These are phyloP conservation scores for Mortierella sp. DNA, from an alignment of 371 early-diverging fungal species.

Conservation along the genomic window DNA sequence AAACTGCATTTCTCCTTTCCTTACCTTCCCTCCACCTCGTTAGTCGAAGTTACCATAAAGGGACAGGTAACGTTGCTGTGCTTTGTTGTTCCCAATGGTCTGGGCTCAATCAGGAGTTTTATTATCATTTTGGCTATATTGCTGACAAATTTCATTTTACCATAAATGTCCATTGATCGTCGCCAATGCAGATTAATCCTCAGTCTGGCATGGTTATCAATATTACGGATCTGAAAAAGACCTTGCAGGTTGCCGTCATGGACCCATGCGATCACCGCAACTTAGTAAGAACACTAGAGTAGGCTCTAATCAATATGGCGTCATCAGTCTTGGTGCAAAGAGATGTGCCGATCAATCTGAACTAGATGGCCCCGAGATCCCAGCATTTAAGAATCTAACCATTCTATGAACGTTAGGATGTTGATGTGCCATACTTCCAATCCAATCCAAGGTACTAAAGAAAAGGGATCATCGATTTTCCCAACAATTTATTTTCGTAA, in stretches of 20 bases:
- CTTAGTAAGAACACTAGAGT: conserved; percentile 60
- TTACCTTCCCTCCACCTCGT: not conserved
- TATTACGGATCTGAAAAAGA: conserved; percentile 82
- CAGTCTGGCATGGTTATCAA: conserved; percentile 92
- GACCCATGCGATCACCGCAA: conserved; percentile 90
- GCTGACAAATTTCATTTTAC: conserved; percentile 30
- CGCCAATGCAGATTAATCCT: conserved; percentile 66
- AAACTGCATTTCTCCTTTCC: not conserved
- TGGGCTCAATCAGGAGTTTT: not conserved
- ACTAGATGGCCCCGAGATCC: not conserved
- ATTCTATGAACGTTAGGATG: conserved; percentile 65
- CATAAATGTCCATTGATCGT: conserved; percentile 1
- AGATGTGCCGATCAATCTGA: not conserved
- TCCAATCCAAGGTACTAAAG: conserved; percentile 65
- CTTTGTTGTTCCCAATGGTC: too few species aligned
- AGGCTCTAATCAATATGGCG: not conserved
- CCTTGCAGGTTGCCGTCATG: conserved; percentile 77
- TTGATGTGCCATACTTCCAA: conserved; percentile 82
- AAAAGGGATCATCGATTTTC: not conserved
- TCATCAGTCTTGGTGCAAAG: not conserved
- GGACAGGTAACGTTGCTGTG: conserved; percentile 63
- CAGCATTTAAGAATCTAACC: not conserved
- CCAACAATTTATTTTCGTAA: not conserved
- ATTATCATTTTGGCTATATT: not conserved
- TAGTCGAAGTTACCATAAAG: conserved; percentile 82